Conservation (phyloP, 2,329 filamentous ascomycete genomes). For the Fusarium aywerte region DNA sequence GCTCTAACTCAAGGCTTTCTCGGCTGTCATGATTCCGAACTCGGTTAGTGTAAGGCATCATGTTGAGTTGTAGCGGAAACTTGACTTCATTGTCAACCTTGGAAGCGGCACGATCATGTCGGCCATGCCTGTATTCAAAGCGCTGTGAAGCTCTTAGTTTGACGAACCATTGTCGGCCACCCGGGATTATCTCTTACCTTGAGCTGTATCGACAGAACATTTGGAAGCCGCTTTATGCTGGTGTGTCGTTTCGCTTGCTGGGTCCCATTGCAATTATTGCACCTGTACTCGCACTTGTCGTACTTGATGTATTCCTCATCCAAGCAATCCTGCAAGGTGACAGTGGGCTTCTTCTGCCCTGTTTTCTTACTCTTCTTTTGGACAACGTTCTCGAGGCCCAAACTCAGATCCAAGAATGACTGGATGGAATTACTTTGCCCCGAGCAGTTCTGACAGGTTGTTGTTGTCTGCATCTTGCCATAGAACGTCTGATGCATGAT, state of each 20-base stretch:
- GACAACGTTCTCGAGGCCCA: constrained; percentile 81
- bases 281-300: constrained; percentile 91
- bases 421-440: constrained; percentile 86
- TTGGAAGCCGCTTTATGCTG: constrained; percentile 84
- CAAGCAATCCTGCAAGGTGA: constrained; percentile 77
- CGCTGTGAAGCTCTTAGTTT: constrained; percentile 53
- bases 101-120: constrained; percentile 74
- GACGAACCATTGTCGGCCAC: not conserved
- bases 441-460: constrained; percentile 88
- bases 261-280: constrained; percentile 78
- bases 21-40: constrained; percentile 62
- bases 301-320: constrained; percentile 86
- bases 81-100: constrained; percentile 90
- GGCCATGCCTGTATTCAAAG: constrained; percentile 78
- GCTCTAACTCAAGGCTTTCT: constrained; percentile 67
- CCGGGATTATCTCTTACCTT: constrained; percentile 68
- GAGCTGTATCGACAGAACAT: constrained; percentile 89
- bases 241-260: constrained; percentile 87
- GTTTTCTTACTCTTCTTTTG: constrained; percentile 72
- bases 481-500: constrained; percentile 96
- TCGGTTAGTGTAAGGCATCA: constrained; percentile 87
- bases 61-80: constrained; percentile 88
- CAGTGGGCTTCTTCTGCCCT: constrained; percentile 56
- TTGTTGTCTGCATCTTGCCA: constrained; percentile 88
- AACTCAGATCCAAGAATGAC: constrained; percentile 88